phyloP scores from a whole-genome alignment of 495 filamentous ascomycete species.

The Neurospora sublineolata region DNA sequence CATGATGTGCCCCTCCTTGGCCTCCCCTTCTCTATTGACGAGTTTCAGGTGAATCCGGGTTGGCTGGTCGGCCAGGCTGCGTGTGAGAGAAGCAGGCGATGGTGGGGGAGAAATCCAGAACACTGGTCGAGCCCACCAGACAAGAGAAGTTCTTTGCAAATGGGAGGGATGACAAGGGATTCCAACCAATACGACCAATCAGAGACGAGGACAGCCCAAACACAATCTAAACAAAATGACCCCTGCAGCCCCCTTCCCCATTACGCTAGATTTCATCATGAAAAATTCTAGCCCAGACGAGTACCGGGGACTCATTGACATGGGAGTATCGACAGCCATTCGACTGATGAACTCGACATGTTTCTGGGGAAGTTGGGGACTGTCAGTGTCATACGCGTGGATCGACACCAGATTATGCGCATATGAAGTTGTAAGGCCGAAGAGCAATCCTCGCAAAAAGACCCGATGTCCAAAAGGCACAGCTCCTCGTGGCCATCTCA shows the following conservation, averaged over 20 bases:
- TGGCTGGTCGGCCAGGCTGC: background rate
- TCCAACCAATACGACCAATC: too few species aligned
- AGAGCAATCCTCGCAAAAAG: background rate
- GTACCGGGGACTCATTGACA: background rate
- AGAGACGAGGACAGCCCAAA: background rate
- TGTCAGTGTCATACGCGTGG: background rate
- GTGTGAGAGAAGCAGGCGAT: background rate
- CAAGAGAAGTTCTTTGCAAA: background rate
- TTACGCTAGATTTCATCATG: background rate
- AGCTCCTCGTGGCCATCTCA: background rate
- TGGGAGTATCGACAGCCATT: background rate
- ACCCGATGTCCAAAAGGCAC: background rate
- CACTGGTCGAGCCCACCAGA: background rate
- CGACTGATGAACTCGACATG: background rate
- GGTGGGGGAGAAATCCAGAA: background rate
- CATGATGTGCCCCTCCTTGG: conserved; percentile 13
- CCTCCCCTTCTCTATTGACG: conserved; percentile 11
- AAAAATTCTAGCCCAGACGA: background rate
- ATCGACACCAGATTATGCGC: background rate
- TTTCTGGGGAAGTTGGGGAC: background rate
- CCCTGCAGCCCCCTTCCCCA: background rate
- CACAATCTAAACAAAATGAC: background rate
- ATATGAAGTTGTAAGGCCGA: background rate
- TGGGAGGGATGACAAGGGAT: background rate
- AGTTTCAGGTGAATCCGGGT: conserved; percentile 20